A percentile compares a stretch with the other conserved stretches of the same genome.
These are phyloP conservation scores for Kregervanrija fluxuum DNA, from an alignment of 805 yeast genomes.

Conservation along the genomic window DNA sequence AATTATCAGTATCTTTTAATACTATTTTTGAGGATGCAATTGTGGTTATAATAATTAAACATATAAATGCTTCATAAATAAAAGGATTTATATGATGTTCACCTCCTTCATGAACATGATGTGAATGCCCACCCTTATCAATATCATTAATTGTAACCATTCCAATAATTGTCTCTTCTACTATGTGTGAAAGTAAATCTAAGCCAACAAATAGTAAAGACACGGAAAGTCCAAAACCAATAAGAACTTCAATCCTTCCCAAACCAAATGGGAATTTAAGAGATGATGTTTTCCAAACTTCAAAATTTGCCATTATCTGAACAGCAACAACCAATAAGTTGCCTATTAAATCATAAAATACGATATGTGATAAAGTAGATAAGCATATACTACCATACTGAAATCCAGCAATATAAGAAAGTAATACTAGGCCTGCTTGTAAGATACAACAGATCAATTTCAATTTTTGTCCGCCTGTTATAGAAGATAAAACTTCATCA, in stretches of 20 bases:
- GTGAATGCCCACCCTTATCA: conserved; percentile 9
- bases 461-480: conserved; percentile 49
- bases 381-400: conserved; percentile 50
- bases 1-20: no score
- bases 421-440: conserved; percentile 49
- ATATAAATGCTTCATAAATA: conserved; percentile 25
- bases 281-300: conserved; percentile 81
- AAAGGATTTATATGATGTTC: conserved; percentile 16
- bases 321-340: conserved; percentile 63
- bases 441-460: conserved; percentile 51
- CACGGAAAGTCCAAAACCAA: conserved; percentile 81
- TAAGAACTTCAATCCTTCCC: conserved; percentile 82
- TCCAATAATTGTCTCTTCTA: conserved; percentile 61
- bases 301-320: conserved; percentile 82
- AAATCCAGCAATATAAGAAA: conserved; percentile 56
- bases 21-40: conserved; percentile 5
- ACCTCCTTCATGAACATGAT: conserved; percentile 22
- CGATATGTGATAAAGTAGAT: conserved; percentile 75
- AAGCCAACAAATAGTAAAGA: conserved; percentile 86
- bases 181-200: conserved; percentile 78
- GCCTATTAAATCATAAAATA: conserved; percentile 81
- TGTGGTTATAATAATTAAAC: conserved; percentile 23
- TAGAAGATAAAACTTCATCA: conserved; percentile 53
- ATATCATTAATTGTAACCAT: conserved; percentile 21
- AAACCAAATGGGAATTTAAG: conserved; percentile 87